A percentile compares a stretch with the other conserved stretches of the same genome.
Evolutionary conservation across 108 stramenopile genomes (phyloP).

Genomic region (Cyclotella choctawhatcheeana): DNA sequence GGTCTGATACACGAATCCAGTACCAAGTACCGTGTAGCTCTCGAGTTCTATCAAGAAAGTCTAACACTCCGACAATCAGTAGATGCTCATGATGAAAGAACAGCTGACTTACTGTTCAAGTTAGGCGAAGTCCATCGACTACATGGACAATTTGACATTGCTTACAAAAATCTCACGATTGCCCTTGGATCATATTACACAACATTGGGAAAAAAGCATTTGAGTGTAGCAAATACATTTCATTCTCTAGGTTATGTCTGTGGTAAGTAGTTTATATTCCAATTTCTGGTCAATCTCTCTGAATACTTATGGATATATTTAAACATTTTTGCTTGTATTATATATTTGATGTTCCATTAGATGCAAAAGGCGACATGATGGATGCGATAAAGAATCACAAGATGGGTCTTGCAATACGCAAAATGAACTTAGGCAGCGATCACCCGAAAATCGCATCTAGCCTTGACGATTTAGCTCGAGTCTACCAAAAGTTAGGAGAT

Average conservation of each 20-base stretch:
- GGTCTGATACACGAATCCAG: constrained; percentile 37
- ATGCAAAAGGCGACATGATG: constrained; percentile 35
- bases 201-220: constrained; percentile 48
- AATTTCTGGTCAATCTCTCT: no score
- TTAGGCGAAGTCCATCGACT: constrained; percentile 44
- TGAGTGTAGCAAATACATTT: constrained; percentile 44
- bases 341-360: no score
- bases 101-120: constrained; percentile 41
- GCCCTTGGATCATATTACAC: constrained; percentile 45
- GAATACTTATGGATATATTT: no score
- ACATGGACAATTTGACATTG: constrained; percentile 41
- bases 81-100: constrained; percentile 47
- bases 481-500: constrained; percentile 54
- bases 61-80: constrained; percentile 32
- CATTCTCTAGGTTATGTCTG: constrained; percentile 52
- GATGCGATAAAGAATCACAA: constrained; percentile 58
- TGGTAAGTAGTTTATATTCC: constrained; percentile 10
- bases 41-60: constrained; percentile 40
- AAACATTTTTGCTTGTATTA: no score
- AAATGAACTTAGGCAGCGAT: constrained; percentile 49
- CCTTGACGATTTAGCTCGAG: constrained; percentile 55
- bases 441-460: constrained; percentile 52
- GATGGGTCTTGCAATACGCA: constrained; percentile 49
- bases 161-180: constrained; percentile 33
- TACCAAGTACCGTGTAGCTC: constrained; percentile 41